Evolutionary conservation across 768 basidiomycete genomes (phyloP), one percentile per base, ranked within the genome.

Genomic region (Boletus tomentosulus): DNA sequence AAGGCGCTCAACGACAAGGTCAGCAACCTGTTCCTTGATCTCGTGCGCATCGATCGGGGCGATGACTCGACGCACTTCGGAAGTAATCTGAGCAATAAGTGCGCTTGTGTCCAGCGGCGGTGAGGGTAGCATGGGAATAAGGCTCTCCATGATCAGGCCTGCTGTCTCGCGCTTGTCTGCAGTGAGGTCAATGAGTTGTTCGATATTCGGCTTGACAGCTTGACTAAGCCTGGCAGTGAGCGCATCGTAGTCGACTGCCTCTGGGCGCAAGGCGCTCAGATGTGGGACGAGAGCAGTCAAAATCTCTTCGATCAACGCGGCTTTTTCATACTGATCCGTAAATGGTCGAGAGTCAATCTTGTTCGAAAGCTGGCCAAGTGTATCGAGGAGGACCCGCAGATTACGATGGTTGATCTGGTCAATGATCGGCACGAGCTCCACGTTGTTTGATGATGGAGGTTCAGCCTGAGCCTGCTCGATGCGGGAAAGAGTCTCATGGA

Each of bases 121-220:
- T 55, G 71, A 57, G 10, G 84, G 84, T 16, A 92, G 62, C 51
- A 89, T 65, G 10, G 91, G 91, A 6, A 84, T 53, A 37, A 93
- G 79, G 22, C 80, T 74, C 48, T 92, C 81, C 28, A 91, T 81
- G 54, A 93, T 93, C 39, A 93, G 79, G 7, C 80, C 77, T 4
- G 91, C 91, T 4, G 91, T 93, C 70, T 93, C 91, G 34, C 88
- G 80, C 67, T 93, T 93, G 66, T 93, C 91, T 0, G 88, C 90
- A 27, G 91, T 86, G 46, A 93, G 79, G 65, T 93, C 91, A 57
- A 93, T 93, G 55, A 93, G 83, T 60, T 93, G 89, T 2, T 89
- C 82, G 25, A 93, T 91, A 58, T 92, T 87, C 7, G 91, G 91
- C 62, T 92, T 92, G 63, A 93, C 91, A 0, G 91, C 87, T 67